Percentiles rank a stretch among this genome's conserved stretches.
These are phyloP conservation scores for Suhomyces sp. DNA, from an alignment of 805 yeast genomes.

Conservation along the genomic window DNA sequence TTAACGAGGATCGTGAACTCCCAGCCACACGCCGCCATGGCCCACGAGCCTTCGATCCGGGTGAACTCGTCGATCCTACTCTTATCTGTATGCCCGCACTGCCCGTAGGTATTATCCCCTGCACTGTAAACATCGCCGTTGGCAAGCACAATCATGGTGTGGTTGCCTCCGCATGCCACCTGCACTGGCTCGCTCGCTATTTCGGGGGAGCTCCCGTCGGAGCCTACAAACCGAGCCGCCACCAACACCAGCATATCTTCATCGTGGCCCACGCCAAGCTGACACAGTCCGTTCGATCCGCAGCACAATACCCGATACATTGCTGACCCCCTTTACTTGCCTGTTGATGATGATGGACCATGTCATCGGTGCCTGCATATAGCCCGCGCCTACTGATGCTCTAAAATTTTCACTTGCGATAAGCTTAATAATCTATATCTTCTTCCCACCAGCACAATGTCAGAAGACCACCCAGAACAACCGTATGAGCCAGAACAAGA, in stretches of 20 bases:
- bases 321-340: no score
- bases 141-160: constrained; percentile 57
- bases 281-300: constrained; percentile 84
- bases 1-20: constrained; percentile 59
- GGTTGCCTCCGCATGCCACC: constrained; percentile 84
- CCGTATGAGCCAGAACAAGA: constrained; percentile 21
- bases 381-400: not conserved
- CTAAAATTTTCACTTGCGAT: constrained; percentile 1
- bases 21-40: constrained; percentile 72
- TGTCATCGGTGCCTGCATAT: constrained; percentile 7
- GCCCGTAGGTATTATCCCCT: constrained; percentile 61
- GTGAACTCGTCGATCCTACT: constrained; percentile 14
- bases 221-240: constrained; percentile 13
- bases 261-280: constrained; percentile 59
- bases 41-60: constrained; percentile 32
- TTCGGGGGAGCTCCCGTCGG: constrained; percentile 8
- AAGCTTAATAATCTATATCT: not conserved
- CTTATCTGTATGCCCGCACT: constrained; percentile 38
- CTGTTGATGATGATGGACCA: not conserved
- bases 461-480: constrained; percentile 9
- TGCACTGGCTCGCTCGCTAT: constrained; percentile 28
- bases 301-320: constrained; percentile 44
- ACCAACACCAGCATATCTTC: constrained; percentile 39
- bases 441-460: constrained; percentile 1
- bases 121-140: constrained; percentile 53